Evolutionary conservation across 2,329 filamentous ascomycete genomes (phyloP), one percentile per base, ranked within the genome.

Genomic region (Aureobasidium sp.): DNA sequence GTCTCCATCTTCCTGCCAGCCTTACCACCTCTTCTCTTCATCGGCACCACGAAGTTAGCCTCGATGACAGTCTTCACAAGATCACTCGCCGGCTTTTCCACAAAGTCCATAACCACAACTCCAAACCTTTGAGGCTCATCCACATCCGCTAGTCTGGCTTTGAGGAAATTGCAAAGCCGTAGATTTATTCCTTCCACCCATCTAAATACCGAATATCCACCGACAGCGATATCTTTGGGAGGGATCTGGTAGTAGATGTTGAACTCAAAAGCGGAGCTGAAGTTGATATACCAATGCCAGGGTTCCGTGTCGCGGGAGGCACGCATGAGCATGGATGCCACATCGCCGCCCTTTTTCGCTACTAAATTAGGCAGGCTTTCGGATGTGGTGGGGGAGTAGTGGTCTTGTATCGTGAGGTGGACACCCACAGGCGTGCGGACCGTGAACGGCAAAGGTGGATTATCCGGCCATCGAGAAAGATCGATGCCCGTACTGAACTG

Each of bases 181-280:
- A 75, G 72, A 67, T 84, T 84, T 71, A 84, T 81, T 23, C 82
- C 82, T 23, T 75, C 72, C 38, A 82, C 77, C 78, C 81, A 84
- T 42, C 74, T 72, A 58, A 81, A 78, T 43, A 72, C 71, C 68
- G 76, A 80, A 69, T 79, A 81, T 1, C 78, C 82, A 9, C 82
- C 82, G 2, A 82, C 74, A 0, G 82, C 82, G 45, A 84, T 78
- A 72, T 80, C 69, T 8, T 70, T 69, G 1, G 76, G 76, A 13
- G 75, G 64, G 36, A 77, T 64, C 65, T 78, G 76, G 65, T 76
- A 75, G 63, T 69, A 76, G 31, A 76, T 53, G 54, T 78, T 78
- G 70, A 78, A 82, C 68, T 83, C 81, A 10, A 80, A 82, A 4
- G 80, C 80, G 23, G 77, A 81, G 67, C 77, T 79, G 67, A 84